Conservation (phyloP, 371 early-diverging fungal genomes). For the Mucor irregularis region DNA sequence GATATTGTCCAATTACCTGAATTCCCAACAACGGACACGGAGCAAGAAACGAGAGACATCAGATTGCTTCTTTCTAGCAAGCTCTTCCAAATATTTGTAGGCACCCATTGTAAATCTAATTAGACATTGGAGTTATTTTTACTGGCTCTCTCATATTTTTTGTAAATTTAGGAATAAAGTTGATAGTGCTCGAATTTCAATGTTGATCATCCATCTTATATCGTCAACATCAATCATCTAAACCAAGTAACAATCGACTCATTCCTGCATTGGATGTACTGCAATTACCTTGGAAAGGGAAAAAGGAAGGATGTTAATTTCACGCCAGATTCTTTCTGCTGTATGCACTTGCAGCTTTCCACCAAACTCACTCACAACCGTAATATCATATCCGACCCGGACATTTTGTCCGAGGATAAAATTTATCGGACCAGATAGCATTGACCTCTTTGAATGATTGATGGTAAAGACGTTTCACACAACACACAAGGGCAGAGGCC, state of each 20-base stretch:
- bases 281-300: constrained; percentile 29
- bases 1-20: constrained; percentile 11
- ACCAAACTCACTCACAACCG: neutral
- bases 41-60: constrained; percentile 98
- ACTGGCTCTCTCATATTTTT: neutral
- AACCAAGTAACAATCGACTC: too few relatives aligned
- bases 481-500: too few relatives aligned
- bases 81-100: constrained; percentile 97
- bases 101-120: constrained; percentile 47
- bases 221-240: too few relatives aligned
- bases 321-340: constrained; percentile 1
- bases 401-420: neutral
- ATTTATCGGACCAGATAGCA: too few relatives aligned
- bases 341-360: neutral
- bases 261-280: neutral
- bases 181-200: too few relatives aligned
- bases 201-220: constrained; percentile 1
- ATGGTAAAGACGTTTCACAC: too few relatives aligned
- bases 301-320: constrained; percentile 27
- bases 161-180: too few relatives aligned
- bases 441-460: too few relatives aligned
- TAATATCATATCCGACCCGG: constrained; percentile 1
- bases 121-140: neutral
- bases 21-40: constrained; percentile 97
- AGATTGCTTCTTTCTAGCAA: constrained; percentile 98